phyloP scores from a whole-genome alignment of 164 flowering plant genomes.

The Piper betle region DNA sequence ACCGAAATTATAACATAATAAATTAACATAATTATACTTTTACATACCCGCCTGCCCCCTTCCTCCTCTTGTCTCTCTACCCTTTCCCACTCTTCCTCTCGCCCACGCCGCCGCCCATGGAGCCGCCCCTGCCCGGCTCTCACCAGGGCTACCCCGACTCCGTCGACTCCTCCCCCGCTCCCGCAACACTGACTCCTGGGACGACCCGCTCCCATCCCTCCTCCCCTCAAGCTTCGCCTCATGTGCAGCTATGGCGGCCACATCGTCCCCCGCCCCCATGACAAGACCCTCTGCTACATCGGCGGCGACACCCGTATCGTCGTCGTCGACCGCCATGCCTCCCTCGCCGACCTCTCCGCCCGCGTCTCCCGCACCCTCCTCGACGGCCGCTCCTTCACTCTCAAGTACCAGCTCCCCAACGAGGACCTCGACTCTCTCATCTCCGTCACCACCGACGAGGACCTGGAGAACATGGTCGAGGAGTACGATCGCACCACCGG shows the following conservation, averaged over 20 bases:
- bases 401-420: conserved; percentile 83
- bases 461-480: conserved; percentile 90
- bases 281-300: conserved; percentile 70
- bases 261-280: conserved; percentile 86
- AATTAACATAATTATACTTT: no score
- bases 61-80: background rate
- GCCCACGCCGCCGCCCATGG: background rate
- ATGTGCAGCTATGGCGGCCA: conserved; percentile 96
- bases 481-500: conserved; percentile 61
- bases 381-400: conserved; percentile 32
- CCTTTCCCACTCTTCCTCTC: background rate
- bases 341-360: conserved; percentile 40
- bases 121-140: conserved; percentile 1
- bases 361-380: conserved; percentile 53
- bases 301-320: conserved; percentile 91
- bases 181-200: conserved; percentile 42
- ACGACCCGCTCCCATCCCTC: conserved; percentile 17
- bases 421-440: conserved; percentile 86
- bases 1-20: no score
- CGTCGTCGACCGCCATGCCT: conserved; percentile 53
- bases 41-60: conserved; percentile 13
- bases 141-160: conserved; percentile 32
- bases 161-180: conserved; percentile 46
- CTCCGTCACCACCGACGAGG: conserved; percentile 83
- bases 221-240: conserved; percentile 43